Conservation (phyloP, 148 eudicot species). For the Pharnaceum exiguum region DNA sequence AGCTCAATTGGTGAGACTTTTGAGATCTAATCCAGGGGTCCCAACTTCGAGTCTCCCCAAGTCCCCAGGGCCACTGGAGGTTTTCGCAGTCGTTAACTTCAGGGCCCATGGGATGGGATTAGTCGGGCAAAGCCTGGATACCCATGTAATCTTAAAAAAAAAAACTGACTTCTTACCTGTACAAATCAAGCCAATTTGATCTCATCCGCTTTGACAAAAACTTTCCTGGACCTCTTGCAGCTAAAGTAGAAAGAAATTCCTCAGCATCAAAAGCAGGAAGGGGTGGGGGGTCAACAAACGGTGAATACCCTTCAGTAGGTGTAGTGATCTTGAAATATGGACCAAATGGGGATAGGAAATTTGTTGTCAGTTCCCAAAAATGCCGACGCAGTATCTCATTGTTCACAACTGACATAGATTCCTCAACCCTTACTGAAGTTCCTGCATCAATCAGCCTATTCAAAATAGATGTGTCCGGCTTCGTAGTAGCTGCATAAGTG, state of each 20-base stretch:
- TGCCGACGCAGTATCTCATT: slow-evolving; percentile 94
- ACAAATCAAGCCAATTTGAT: slow-evolving; percentile 90
- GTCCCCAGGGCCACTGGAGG: too few species aligned
- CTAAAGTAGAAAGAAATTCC: slow-evolving; percentile 68
- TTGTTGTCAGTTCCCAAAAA: slow-evolving; percentile 94
- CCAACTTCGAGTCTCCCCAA: too few species aligned
- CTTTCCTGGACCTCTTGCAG: slow-evolving; percentile 95
- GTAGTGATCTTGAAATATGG: slow-evolving; percentile 79
- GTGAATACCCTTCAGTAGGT: slow-evolving; percentile 89
- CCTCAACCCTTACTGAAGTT: slow-evolving; percentile 81
- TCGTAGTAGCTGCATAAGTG: slow-evolving; percentile 62
- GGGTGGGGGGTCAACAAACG: slow-evolving; percentile 86
- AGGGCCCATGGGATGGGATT: too few species aligned
- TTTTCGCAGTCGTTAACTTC: too few species aligned
- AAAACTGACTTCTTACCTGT: slow-evolving; percentile 62
- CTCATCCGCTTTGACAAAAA: slow-evolving; percentile 87
- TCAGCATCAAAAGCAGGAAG: slow-evolving; percentile 61
- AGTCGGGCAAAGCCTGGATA: too few species aligned
- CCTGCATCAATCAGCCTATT: slow-evolving; percentile 98
- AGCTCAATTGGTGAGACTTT: too few species aligned
- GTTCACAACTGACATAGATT: slow-evolving; percentile 98
- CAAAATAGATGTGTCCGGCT: slow-evolving; percentile 91
- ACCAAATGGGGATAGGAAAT: slow-evolving; percentile 92
- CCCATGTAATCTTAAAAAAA: too few species aligned
- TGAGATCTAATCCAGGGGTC: too few species aligned